Conservation (phyloP, 1,284 basidiomycete species). For the Cutaneotrichosporon arboriforme region DNA sequence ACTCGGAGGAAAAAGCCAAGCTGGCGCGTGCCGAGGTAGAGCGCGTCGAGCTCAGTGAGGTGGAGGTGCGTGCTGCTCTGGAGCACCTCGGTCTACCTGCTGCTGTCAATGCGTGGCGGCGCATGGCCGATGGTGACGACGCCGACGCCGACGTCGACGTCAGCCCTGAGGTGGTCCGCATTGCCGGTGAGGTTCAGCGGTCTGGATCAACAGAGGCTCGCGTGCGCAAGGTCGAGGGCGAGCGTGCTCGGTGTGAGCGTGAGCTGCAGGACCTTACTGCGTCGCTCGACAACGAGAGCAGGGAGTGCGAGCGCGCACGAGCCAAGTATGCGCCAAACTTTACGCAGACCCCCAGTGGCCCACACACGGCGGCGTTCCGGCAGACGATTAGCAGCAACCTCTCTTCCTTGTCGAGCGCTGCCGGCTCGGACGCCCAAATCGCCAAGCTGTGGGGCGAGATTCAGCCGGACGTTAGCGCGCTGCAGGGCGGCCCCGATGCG, state of each 20-base stretch:
- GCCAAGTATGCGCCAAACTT: slow-evolving; percentile 81
- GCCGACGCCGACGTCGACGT: slow-evolving; percentile 54
- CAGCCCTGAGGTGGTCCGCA: slow-evolving; percentile 65
- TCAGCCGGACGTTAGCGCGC: slow-evolving; percentile 60
- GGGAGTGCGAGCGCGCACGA: slow-evolving; percentile 75
- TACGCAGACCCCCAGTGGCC: slow-evolving; percentile 80
- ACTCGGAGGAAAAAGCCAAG: slow-evolving; percentile 98
- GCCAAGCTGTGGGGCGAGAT: slow-evolving; percentile 67
- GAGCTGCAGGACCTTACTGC: slow-evolving; percentile 60
- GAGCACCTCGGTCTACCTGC: slow-evolving; percentile 78
- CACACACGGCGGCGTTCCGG: slow-evolving; percentile 64
- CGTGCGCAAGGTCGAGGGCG: slow-evolving; percentile 58
- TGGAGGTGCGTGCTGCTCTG: slow-evolving; percentile 69
- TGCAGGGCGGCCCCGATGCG: slow-evolving; percentile 49
- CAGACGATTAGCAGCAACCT: slow-evolving; percentile 76
- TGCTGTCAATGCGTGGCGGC: slow-evolving; percentile 67
- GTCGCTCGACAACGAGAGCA: slow-evolving; percentile 69
- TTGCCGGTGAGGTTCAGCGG: slow-evolving; percentile 68
- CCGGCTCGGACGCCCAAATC: slow-evolving; percentile 72
- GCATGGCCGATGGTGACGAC: slow-evolving; percentile 62
- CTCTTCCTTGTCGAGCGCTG: slow-evolving; percentile 69
- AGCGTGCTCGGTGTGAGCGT: slow-evolving; percentile 59
- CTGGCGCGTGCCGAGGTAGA: slow-evolving; percentile 85
- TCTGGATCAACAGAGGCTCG: slow-evolving; percentile 54
- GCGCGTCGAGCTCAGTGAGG: slow-evolving; percentile 74